These are phyloP conservation scores for Boletus subcaerulescens DNA, from an alignment of 768 basidiomycete species.

Conservation along the genomic window DNA sequence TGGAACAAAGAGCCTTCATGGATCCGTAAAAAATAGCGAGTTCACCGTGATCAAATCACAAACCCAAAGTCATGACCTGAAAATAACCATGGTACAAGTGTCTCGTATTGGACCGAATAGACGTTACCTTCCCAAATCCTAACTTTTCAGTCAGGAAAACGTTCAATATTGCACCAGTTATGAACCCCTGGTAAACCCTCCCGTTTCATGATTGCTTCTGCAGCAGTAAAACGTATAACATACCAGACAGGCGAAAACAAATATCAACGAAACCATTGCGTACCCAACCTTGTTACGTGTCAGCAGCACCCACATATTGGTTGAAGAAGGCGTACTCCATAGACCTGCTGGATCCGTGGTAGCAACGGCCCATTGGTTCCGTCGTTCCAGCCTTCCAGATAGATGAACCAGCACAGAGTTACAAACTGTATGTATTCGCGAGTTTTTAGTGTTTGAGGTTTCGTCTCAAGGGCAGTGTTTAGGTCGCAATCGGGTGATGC, in stretches of 20 bases:
- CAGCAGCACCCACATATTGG: background rate
- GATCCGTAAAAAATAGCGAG: background rate
- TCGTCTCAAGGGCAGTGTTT: conserved; percentile 1
- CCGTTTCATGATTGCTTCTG: conserved; percentile 17
- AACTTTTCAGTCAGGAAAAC: conserved; percentile 42
- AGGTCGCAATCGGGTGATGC: background rate
- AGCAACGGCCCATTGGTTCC: conserved; percentile 59
- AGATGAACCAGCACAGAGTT: conserved; percentile 53
- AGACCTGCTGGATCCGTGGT: conserved; percentile 63
- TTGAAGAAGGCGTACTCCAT: conserved; percentile 34
- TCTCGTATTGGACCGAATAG: too few relatives aligned
- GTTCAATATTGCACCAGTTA: conserved; percentile 45
- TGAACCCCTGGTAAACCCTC: conserved; percentile 34
- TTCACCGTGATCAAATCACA: background rate
- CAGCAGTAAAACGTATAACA: conserved; percentile 5
- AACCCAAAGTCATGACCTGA: conserved; percentile 42
- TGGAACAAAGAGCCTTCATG: conserved; percentile 32
- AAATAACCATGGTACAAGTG: background rate
- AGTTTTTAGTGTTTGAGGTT: conserved; percentile 5
- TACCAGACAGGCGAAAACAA: conserved; percentile 48
- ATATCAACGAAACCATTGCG: conserved; percentile 52
- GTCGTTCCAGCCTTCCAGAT: conserved; percentile 72
- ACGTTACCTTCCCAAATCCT: conserved; percentile 30
- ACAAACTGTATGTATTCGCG: conserved; percentile 45
- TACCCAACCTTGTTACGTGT: conserved; percentile 41